Percentiles rank a stretch among this genome's conserved stretches.
Evolutionary conservation across 2,329 filamentous ascomycete genomes (phyloP).

Genomic region (Alternaria viburni): DNA sequence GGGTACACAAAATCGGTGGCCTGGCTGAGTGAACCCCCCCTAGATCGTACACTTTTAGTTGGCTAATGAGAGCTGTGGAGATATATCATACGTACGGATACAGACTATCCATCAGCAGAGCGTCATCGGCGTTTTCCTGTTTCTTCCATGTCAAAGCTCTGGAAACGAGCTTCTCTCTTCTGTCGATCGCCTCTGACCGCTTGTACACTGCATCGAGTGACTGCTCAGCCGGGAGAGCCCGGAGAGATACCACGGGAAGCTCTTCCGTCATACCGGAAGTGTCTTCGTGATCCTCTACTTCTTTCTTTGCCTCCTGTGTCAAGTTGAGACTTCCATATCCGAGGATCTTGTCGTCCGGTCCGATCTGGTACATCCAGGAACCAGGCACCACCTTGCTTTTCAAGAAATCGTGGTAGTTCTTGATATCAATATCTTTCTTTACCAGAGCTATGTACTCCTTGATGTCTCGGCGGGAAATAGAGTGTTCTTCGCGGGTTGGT

Average conservation of each 20-base stretch:
- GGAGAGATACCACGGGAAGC: background rate
- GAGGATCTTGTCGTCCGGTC: background rate
- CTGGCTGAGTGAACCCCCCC: too few relatives aligned
- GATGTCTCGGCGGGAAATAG: background rate
- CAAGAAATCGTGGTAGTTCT: background rate
- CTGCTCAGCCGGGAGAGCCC: too few relatives aligned
- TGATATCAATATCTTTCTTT: accelerated
- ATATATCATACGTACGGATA: too few relatives aligned
- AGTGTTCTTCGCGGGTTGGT: background rate
- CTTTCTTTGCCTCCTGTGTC: accelerated
- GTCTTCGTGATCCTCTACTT: background rate
- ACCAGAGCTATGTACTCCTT: background rate
- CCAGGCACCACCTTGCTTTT: background rate
- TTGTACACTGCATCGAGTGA: too few relatives aligned
- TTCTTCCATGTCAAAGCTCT: too few relatives aligned
- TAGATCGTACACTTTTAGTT: too few relatives aligned
- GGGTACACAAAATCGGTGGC: background rate
- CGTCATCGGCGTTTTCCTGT: too few relatives aligned
- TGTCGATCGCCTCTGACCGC: too few relatives aligned
- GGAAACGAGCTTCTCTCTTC: too few relatives aligned
- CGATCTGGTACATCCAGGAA: background rate
- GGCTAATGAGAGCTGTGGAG: too few relatives aligned
- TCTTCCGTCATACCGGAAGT: background rate
- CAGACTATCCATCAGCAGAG: too few relatives aligned
- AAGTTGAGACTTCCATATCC: accelerated